Percentiles rank a stretch among this genome's conserved stretches.
phyloP scores from a whole-genome alignment of 495 filamentous ascomycete species.

The Neurospora cerealis region DNA sequence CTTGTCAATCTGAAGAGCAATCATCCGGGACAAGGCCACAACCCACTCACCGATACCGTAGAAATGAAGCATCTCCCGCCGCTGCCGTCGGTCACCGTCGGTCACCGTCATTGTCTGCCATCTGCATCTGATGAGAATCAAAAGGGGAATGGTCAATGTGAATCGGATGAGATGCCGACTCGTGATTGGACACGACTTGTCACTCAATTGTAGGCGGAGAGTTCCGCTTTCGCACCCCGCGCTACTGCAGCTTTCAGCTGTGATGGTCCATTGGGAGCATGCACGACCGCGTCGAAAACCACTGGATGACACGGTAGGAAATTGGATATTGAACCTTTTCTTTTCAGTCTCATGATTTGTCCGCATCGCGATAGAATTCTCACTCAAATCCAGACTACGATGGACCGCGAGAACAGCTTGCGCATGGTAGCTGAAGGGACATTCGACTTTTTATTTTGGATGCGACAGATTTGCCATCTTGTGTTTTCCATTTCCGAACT shows the following conservation, averaged over 20 bases:
- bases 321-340: neutral
- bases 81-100: neutral
- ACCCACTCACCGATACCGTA: neutral
- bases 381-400: neutral
- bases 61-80: neutral
- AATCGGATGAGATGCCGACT: neutral
- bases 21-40: neutral
- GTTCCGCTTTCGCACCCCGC: neutral
- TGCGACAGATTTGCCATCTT: neutral
- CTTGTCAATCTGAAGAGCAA: neutral
- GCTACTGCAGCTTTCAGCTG: neutral
- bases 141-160: neutral
- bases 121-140: neutral
- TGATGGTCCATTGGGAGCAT: neutral
- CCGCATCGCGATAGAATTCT: neutral
- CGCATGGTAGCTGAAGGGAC: neutral
- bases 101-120: neutral
- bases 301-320: neutral
- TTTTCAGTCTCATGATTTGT: neutral
- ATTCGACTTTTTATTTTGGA: neutral
- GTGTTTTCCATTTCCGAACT: neutral
- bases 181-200: neutral
- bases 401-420: neutral
- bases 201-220: neutral
- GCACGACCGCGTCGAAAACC: neutral